Evolutionary conservation across 352 stramenopile genomes (phyloP), one percentile per base, ranked within the genome.

Genomic region (Achlya hypogyna): DNA sequence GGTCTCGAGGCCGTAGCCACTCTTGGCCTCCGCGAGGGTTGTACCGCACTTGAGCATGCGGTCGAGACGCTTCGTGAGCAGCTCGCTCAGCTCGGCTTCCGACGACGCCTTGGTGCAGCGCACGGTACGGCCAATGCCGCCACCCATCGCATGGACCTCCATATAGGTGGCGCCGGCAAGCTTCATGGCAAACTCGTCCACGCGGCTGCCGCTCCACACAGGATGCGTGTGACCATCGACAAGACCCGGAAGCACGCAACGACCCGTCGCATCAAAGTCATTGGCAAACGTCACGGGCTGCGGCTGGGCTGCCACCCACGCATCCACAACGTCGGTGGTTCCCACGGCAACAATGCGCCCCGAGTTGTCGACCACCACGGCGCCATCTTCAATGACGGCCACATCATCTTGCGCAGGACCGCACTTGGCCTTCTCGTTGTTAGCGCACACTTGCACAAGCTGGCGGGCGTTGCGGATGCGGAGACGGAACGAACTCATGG

Each of bases 121-220:
- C 62, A 94, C 85, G 0, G 85, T 89, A 63, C 78, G 83, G 71
- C 89, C 86, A 69, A 94, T 94, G 16, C 85, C 82, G 9, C 85
- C 85, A 23, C 85, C 85, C 51, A 75, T 86, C 27, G 80, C 78
- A 53, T 91, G 83, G 28, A 91, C 77, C 31, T 93, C 80, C 85
- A 94, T 91, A 74, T 94, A 93, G 6, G 83, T 91, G 22, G 85
- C 85, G 16, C 85, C 83, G 8, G 82, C 81, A 28, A 94, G 75
- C 76, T 94, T 94, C 82, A 94, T 91, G 51, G 81, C 82, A 51
- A 91, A 94, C 72, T 94, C 85, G 51, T 85, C 77, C n/a, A 91
- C 83, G 69, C 85, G 85, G 72, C 84, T 91, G 65, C 85, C 85
- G 53, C 80, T 88, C 80, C 81, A 94, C 28, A 94, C 85, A 1